Evolutionary conservation across 2,329 filamentous ascomycete genomes (phyloP).

Genomic region (Epichloe aotearoae): DNA sequence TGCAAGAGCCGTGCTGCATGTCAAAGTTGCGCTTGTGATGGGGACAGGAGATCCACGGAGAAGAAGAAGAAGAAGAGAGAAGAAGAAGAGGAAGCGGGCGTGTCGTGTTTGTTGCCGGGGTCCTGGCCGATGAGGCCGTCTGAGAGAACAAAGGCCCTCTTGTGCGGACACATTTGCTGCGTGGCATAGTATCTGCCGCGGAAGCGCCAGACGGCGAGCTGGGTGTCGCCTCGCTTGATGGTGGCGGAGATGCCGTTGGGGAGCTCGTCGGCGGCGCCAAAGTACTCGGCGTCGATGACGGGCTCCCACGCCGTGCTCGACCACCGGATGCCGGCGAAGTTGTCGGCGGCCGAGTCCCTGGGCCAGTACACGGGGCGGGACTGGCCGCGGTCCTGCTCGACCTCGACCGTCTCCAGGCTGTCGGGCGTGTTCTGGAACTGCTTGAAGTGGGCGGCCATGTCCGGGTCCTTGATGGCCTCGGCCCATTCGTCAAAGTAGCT

Average conservation of each 20-base stretch:
- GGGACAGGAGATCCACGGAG: conserved; percentile 75
- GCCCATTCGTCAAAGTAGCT: conserved; percentile 89
- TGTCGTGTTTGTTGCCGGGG: conserved; percentile 9
- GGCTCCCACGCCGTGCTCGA: conserved; percentile 58
- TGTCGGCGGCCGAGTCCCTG: conserved; percentile 50
- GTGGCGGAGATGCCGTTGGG: conserved; percentile 63
- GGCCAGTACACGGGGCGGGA: conserved; percentile 66
- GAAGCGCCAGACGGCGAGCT: conserved; percentile 77
- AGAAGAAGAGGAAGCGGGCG: conserved; percentile 11
- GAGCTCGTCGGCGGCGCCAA: conserved; percentile 47
- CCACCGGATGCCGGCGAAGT: conserved; percentile 65
- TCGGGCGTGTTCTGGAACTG: conserved; percentile 79
- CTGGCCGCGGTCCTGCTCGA: conserved; percentile 60
- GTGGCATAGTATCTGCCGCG: conserved; percentile 69
- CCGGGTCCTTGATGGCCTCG: conserved; percentile 59
- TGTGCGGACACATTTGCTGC: conserved; percentile 93
- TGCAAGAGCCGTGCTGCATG: conserved; percentile 58
- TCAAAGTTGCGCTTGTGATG: conserved; percentile 86
- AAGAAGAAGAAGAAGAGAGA: conserved; percentile 2
- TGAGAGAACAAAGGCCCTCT: conserved; percentile 76
- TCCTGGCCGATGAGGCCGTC: conserved; percentile 73
- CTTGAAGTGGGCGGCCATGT: conserved; percentile 54
- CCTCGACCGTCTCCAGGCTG: conserved; percentile 54
- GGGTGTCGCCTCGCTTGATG: conserved; percentile 77
- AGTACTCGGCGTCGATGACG: conserved; percentile 56